Evolutionary conservation across 2,329 filamentous ascomycete genomes (phyloP).

Genomic region (Aspergillus brasiliensis): DNA sequence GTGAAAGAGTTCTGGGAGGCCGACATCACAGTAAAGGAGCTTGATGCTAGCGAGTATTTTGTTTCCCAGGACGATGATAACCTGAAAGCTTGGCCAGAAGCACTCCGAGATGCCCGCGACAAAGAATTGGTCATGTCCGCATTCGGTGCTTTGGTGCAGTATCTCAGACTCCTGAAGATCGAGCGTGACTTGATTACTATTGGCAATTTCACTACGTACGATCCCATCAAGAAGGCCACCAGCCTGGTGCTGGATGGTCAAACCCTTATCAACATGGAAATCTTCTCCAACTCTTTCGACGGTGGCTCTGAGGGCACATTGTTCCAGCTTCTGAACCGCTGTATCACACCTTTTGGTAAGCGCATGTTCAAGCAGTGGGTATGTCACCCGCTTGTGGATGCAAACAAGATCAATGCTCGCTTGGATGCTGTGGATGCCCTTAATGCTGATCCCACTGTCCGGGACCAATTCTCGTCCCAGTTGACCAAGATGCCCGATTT

Average conservation of each 20-base stretch:
- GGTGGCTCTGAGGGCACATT: constrained; percentile 82
- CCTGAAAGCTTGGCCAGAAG: constrained; percentile 74
- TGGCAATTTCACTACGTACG: constrained; percentile 88
- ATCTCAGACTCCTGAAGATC: constrained; percentile 82
- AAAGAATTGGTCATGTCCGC: constrained; percentile 88
- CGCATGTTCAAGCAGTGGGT: constrained; percentile 96
- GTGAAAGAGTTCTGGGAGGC: constrained; percentile 89
- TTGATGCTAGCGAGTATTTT: constrained; percentile 81
- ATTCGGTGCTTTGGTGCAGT: constrained; percentile 84
- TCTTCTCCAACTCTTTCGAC: constrained; percentile 91
- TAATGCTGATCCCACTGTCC: constrained; percentile 77
- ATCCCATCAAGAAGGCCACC: constrained; percentile 85
- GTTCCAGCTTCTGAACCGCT: constrained; percentile 88
- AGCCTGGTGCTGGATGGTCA: constrained; percentile 93
- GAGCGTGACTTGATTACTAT: constrained; percentile 85
- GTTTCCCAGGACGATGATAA: constrained; percentile 58
- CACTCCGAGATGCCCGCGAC: constrained; percentile 69
- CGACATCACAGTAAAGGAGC: constrained; percentile 77
- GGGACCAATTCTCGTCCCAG: constrained; percentile 85
- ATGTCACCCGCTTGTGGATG: constrained; percentile 88
- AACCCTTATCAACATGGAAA: constrained; percentile 95
- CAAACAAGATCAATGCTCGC: constrained; percentile 84
- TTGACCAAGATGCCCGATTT: constrained; percentile 91
- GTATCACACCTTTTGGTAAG: constrained; percentile 95
- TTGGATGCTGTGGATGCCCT: constrained; percentile 92